Conservation (phyloP, 1,284 basidiomycete genomes). For the Rhodofomes roseus region DNA sequence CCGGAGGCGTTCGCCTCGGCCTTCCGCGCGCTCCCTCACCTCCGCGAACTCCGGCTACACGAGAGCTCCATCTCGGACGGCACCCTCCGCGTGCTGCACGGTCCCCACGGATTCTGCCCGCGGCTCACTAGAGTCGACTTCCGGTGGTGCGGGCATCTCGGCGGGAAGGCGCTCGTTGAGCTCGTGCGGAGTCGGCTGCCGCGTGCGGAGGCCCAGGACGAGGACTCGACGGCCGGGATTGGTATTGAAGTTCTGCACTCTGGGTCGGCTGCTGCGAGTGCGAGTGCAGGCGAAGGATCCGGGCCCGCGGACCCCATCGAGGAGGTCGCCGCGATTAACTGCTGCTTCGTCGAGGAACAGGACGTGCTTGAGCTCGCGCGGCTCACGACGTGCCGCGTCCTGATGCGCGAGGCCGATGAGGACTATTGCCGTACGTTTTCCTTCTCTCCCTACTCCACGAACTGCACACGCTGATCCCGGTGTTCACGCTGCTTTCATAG, state of each 20-base stretch:
- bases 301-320: slow-evolving; percentile 27
- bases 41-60: slow-evolving; percentile 53
- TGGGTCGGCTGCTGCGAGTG: too few species aligned
- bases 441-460: not conserved
- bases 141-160: slow-evolving; percentile 58
- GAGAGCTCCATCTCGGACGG: slow-evolving; percentile 56
- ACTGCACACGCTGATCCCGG: too few species aligned
- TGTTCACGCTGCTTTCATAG: too few species aligned
- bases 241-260: too few species aligned
- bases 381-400: slow-evolving; percentile 47
- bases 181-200: slow-evolving; percentile 40
- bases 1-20: slow-evolving; percentile 38
- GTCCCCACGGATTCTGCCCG: slow-evolving; percentile 44
- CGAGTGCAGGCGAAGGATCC: slow-evolving; percentile 2
- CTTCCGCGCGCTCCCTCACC: slow-evolving; percentile 35
- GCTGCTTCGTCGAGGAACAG: slow-evolving; percentile 51
- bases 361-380: slow-evolving; percentile 51
- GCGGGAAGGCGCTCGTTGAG: slow-evolving; percentile 46
- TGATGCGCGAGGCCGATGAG: slow-evolving; percentile 35
- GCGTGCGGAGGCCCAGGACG: not conserved
- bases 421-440: slow-evolving; percentile 56
- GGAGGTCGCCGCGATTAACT: slow-evolving; percentile 55
- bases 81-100: slow-evolving; percentile 39
- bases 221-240: too few species aligned
- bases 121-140: slow-evolving; percentile 47